Conservation (phyloP, 257 asterid species). For the Orobanche coerulescens region DNA sequence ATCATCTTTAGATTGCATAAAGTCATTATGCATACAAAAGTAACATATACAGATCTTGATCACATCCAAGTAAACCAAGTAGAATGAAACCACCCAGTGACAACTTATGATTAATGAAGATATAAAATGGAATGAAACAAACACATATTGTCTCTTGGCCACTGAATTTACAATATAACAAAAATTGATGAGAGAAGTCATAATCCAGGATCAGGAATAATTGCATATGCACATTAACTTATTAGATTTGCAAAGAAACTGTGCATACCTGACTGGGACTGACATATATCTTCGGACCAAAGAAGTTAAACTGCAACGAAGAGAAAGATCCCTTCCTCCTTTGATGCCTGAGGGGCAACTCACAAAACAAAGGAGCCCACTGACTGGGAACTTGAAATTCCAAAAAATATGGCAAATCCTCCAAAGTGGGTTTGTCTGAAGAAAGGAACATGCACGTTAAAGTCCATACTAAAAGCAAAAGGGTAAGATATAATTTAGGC, state of each 20-base stretch:
- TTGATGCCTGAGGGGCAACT: slow-evolving; percentile 89
- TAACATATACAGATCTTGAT: neutral
- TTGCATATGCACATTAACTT: neutral
- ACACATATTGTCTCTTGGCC: neutral
- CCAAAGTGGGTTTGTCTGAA: slow-evolving; percentile 82
- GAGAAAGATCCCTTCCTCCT: slow-evolving; percentile 68
- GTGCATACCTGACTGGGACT: slow-evolving; percentile 70
- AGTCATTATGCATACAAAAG: too few species aligned
- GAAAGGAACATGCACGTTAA: slow-evolving; percentile 2
- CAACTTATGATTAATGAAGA: neutral
- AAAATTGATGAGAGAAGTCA: neutral
- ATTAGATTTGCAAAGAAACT: slow-evolving; percentile 6
- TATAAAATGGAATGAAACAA: neutral
- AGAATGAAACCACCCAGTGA: neutral
- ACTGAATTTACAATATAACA: neutral
- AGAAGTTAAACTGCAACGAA: slow-evolving; percentile 62
- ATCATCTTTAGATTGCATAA: neutral
- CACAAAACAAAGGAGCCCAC: slow-evolving; percentile 95
- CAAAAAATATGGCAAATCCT: slow-evolving; percentile 78
- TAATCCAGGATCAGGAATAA: neutral
- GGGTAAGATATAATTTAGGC: slow-evolving; percentile 2
- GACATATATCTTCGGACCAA: slow-evolving; percentile 71
- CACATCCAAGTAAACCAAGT: neutral
- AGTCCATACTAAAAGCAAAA: neutral
- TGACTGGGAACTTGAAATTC: slow-evolving; percentile 98